Conservation (phyloP, 345 rosid species). For the Eucalyptus dawsonii region DNA sequence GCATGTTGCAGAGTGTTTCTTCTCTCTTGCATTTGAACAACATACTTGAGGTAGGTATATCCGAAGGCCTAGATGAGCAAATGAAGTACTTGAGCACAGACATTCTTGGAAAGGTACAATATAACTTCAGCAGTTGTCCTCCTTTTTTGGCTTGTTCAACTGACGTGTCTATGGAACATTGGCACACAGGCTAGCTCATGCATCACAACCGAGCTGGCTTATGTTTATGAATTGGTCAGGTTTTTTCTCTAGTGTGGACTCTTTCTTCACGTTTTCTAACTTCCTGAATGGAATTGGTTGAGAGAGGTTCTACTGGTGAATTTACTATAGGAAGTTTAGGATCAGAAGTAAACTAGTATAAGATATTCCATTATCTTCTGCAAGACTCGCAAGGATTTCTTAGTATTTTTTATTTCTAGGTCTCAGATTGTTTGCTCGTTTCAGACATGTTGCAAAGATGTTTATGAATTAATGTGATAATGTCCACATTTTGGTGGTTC, state of each 20-base stretch:
- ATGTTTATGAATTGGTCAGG: constrained; percentile 79
- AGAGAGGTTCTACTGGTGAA: neutral
- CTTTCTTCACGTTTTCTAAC: neutral
- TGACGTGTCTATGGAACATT: neutral
- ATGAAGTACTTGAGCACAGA: too few relatives aligned
- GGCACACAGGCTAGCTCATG: constrained; percentile 57
- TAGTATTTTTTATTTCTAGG: neutral
- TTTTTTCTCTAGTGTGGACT: neutral
- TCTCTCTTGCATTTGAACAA: constrained; percentile 77
- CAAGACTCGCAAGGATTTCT: neutral
- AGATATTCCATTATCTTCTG: neutral
- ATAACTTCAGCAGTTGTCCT: neutral
- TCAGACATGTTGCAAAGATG: neutral
- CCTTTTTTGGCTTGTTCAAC: neutral
- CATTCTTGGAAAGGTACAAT: constrained; percentile 62
- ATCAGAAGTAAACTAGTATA: neutral
- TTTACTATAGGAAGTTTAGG: neutral
- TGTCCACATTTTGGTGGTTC: neutral
- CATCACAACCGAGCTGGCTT: constrained; percentile 73
- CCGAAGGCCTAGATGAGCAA: too few relatives aligned
- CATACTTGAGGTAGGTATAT: constrained; percentile 79
- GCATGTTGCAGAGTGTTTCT: constrained; percentile 44
- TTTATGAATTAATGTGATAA: neutral
- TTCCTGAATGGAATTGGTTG: neutral
- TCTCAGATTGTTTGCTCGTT: neutral